Base-by-base conservation (phyloP, 2,329 filamentous ascomycete genomes). In the Coleophoma cylindrospora region DNA sequence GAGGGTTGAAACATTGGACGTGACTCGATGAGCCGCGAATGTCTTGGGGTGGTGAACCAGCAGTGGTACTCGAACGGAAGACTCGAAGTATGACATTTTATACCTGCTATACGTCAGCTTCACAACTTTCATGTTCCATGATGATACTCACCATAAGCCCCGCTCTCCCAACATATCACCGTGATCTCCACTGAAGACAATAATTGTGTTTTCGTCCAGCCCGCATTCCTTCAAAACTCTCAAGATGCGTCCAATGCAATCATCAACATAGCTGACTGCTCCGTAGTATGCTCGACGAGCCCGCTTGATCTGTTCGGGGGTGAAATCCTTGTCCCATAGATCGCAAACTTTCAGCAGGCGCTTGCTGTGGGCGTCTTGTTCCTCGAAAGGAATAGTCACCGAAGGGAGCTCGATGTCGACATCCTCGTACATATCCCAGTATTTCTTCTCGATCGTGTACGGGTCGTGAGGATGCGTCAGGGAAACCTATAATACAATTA, bases 1-100 rank as follows among this genome's bases (percentile, higher is more conserved):
- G 63, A 96, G 81, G 0, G 91, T 96, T 11, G 90, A 95, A 12
- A 96, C 91, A 57, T 91, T 95, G 68, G 92, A 77, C 15, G 79
- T 77, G 27, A 96, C 87, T 34, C 83, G 86, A 72, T 84, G 89
- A 33, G 91, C 84, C 13, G 76, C 66, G 68, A 92, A 95, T 54
- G 77, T 79, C 61, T 83, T 76, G 22, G 91, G 91, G 61, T 91
- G 83, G 68, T 90, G 86, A 66, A 96, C 79, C 57, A 96, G 76
- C 65, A 96, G 84, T 1, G 91, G 91, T 19, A 96, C 91, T 27
- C 91, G 86, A 43, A 90, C 89, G 12, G 90, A 95, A 38, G 86
- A 86, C 76, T 96, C 91, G 62, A 91, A 96, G 79, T 94, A 96
- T 64, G 83, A 90, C 91, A 96, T 96, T 78, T 96, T 96, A 76